Evolutionary conservation across 2,329 filamentous ascomycete genomes (phyloP).

Genomic region (Mycosphaerella sp.): DNA sequence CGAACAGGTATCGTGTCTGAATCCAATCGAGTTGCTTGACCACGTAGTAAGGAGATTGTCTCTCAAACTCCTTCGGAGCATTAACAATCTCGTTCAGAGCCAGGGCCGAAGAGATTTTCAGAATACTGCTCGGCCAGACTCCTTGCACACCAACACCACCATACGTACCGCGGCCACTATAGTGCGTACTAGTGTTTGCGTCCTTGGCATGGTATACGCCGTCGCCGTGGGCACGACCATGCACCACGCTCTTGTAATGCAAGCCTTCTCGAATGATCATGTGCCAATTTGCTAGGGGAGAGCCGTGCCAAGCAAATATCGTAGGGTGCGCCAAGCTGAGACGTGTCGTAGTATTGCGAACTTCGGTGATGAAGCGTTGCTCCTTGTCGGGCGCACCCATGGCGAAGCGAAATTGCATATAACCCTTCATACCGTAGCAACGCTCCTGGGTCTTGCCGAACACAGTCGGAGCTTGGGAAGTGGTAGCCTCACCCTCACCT

Average conservation of each 20-base stretch:
- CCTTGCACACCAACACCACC: slow-evolving; percentile 1
- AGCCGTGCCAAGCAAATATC: slow-evolving; percentile 84
- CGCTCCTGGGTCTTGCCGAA: slow-evolving; percentile 31
- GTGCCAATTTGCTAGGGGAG: slow-evolving; percentile 73
- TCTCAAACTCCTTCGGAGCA: slow-evolving; percentile 55
- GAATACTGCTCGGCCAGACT: slow-evolving; percentile 60
- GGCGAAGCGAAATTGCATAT: slow-evolving; percentile 78
- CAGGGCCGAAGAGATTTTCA: slow-evolving; percentile 54
- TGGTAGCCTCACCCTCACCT: slow-evolving; percentile 2
- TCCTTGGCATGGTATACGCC: slow-evolving; percentile 73
- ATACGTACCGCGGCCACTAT: slow-evolving; percentile 33
- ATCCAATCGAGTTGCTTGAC: slow-evolving; percentile 77
- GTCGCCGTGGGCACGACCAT: slow-evolving; percentile 69
- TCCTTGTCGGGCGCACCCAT: slow-evolving; percentile 89
- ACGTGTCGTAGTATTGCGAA: slow-evolving; percentile 44
- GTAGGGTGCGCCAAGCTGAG: slow-evolving; percentile 54
- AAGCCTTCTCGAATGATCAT: slow-evolving; percentile 78
- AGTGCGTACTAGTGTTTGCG: slow-evolving; percentile 52
- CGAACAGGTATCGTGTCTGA: slow-evolving; percentile 78
- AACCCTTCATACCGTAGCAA: slow-evolving; percentile 59
- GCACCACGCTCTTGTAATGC: slow-evolving; percentile 55
- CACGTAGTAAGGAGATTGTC: slow-evolving; percentile 58
- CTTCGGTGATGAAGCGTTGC: slow-evolving; percentile 60
- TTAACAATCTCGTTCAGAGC: slow-evolving; percentile 86
- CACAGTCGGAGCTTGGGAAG: slow-evolving; percentile 11